Base-by-base conservation (phyloP, 805 yeast species). In the Cyberlindnera meyerae region DNA sequence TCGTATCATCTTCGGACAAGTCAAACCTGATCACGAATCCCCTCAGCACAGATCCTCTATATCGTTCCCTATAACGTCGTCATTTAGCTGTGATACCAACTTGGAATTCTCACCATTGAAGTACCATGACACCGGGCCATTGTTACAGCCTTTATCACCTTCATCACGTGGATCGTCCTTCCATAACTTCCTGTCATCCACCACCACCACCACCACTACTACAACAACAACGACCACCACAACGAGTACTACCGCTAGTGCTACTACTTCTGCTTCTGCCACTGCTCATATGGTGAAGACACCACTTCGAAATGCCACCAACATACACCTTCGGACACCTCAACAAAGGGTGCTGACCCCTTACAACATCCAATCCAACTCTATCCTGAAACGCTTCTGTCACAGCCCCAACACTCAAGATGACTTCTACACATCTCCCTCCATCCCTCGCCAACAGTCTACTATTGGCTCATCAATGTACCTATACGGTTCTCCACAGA, bases 331-430 rank as follows among this genome's bases (percentile, higher is more conserved):
- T 20, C 22, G 22, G 9, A 20, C 27, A 54, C 63, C 12, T 60
- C 63, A 36, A 40, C 22, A 13, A 36, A 33, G 5, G 50, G 18
- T 13, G 13, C n/a, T 15, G 8, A 27, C 29, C n/a, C 29, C 29
- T 16, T 27, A 20, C 22, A 9, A 7, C 22, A 20, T 9, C 9
- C 22, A 51, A 30, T 35, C 58, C 11, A 57, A 56, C 29, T 65
- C 76, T 8, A 62, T 69, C 14, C 58, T 70, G 53, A 70, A 68
- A 45, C 75, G 70, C 49, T 60, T 75, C 30, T 77, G 84, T 82
- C 71, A 75, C 48, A 76, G 83, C 15, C 85, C 85, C 11, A 69
- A 79, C 3, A 77, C 75, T 49, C 61, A 78, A 39, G 85, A 79
- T 41, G 86, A 79, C 48, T 79, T 79, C 51, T 76, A 78, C 47